Percentiles rank a stretch among this genome's conserved stretches.
phyloP scores from a whole-genome alignment of 1,284 basidiomycete genomes.

The Stereum hirsutum region DNA sequence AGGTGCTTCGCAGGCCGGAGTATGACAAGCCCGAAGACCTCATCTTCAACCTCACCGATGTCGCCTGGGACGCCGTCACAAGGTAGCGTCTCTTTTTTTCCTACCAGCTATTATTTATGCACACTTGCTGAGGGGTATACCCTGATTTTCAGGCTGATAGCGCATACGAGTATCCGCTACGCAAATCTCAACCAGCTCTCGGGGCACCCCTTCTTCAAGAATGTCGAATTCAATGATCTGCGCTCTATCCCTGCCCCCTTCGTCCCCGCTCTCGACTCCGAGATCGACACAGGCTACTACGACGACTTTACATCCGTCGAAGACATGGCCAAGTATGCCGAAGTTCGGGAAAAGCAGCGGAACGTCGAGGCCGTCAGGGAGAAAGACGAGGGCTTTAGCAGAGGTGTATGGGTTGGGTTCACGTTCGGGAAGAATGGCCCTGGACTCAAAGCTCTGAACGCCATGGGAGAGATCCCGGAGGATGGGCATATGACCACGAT shows the following conservation, averaged over 20 bases:
- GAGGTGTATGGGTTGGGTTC: conserved; percentile 95
- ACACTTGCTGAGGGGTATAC: no score
- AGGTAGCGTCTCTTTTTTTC: conserved; percentile 33
- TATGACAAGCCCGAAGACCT: conserved; percentile 96
- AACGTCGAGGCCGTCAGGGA: conserved; percentile 91
- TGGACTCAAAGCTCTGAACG: conserved; percentile 24
- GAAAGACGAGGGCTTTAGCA: conserved; percentile 63
- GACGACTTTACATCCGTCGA: conserved; percentile 91
- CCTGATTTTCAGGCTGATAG: conserved; percentile 44
- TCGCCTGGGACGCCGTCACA: conserved; percentile 95
- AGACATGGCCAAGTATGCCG: conserved; percentile 98
- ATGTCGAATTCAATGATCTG: conserved; percentile 70
- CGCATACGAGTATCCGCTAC: conserved; percentile 73
- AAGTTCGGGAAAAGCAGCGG: conserved; percentile 95
- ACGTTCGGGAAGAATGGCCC: conserved; percentile 91
- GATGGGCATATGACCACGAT: conserved; percentile 51
- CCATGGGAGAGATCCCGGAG: conserved; percentile 17
- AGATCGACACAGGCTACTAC: conserved; percentile 97
- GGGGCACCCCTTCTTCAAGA: conserved; percentile 80
- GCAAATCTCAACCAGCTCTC: conserved; percentile 68
- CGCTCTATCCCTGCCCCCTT: conserved; percentile 84
- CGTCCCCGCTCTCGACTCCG: conserved; percentile 91
- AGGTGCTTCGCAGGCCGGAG: conserved; percentile 84
- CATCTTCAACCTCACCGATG: conserved; percentile 93
- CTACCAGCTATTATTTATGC: neutral